Conservation (phyloP, 1,284 basidiomycete species). For the Kalmanozyma brasiliensis region DNA sequence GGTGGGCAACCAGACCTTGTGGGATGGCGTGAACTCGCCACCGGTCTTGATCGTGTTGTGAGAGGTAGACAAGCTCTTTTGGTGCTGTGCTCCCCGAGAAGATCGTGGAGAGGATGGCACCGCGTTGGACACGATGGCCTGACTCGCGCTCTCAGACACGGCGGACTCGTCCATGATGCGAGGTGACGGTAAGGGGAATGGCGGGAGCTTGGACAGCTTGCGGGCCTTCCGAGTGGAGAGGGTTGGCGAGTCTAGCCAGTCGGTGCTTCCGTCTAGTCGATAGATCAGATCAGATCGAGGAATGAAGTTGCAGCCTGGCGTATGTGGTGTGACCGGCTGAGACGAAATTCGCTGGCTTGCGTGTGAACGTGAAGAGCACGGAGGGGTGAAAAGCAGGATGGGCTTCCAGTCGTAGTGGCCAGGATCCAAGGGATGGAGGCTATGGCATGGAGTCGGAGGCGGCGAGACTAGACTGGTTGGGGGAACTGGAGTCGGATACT, state of each 20-base stretch:
- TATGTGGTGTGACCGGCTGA: neutral
- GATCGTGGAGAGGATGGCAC: neutral
- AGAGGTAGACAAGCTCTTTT: neutral
- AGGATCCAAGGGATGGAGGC: neutral
- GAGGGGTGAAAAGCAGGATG: constrained; percentile 20
- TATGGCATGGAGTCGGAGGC: constrained; percentile 2
- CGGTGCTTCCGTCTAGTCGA: constrained; percentile 8
- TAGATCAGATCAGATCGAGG: neutral
- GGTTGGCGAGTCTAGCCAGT: constrained; percentile 22
- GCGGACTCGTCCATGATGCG: neutral
- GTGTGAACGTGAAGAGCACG: constrained; percentile 10
- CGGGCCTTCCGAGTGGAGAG: constrained; percentile 12
- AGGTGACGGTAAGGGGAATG: neutral
- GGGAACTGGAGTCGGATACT: neutral
- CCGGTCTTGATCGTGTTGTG: neutral
- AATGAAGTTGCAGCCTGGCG: neutral
- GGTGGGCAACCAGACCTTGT: constrained; percentile 10
- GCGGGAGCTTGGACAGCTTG: constrained; percentile 2
- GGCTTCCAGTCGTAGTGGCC: constrained; percentile 20
- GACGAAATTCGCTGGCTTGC: neutral
- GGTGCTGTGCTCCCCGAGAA: neutral
- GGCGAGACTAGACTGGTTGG: neutral
- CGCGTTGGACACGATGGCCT: neutral
- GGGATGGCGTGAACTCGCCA: neutral
- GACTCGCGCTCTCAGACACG: neutral